These are phyloP conservation scores for Ascochyta viciae-villosae DNA, from an alignment of 2,329 filamentous ascomycete species.

Conservation along the genomic window DNA sequence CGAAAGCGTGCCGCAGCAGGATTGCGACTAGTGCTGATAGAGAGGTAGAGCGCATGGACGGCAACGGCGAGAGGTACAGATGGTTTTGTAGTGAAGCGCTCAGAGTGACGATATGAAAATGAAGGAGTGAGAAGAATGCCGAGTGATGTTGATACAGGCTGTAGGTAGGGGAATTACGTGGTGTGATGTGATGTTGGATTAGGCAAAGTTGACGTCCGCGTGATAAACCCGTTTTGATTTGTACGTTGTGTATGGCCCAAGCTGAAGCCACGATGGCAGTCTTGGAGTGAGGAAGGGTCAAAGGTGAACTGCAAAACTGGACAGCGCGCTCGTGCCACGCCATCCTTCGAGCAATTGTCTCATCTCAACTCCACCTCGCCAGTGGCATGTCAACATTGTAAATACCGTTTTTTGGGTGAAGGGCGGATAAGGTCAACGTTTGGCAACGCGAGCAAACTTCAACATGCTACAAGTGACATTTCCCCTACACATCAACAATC, in stretches of 20 bases:
- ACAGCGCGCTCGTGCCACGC: too few relatives aligned
- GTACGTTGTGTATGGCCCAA: too few relatives aligned
- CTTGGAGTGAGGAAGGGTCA: background rate
- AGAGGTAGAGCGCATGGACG: background rate
- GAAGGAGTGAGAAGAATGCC: too few relatives aligned
- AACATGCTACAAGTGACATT: background rate
- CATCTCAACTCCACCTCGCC: background rate
- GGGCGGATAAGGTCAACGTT: too few relatives aligned
- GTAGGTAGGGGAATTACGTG: too few relatives aligned
- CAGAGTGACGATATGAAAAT: too few relatives aligned
- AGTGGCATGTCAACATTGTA: background rate
- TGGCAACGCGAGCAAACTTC: background rate
- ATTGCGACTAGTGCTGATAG: conserved; percentile 10
- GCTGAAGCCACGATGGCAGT: background rate
- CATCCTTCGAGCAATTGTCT: too few relatives aligned
- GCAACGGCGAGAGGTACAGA: background rate
- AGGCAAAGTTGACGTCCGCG: too few relatives aligned
- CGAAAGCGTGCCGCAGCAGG: conserved; percentile 10
- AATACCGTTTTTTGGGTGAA: background rate
- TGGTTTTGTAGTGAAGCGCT: background rate
- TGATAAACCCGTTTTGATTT: too few relatives aligned
- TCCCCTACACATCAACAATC: background rate
- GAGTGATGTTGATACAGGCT: too few relatives aligned
- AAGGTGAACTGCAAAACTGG: background rate
- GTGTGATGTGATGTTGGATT: too few relatives aligned